Conservation (phyloP, 2,329 filamentous ascomycete genomes). For the Fusarium oxysporum region DNA sequence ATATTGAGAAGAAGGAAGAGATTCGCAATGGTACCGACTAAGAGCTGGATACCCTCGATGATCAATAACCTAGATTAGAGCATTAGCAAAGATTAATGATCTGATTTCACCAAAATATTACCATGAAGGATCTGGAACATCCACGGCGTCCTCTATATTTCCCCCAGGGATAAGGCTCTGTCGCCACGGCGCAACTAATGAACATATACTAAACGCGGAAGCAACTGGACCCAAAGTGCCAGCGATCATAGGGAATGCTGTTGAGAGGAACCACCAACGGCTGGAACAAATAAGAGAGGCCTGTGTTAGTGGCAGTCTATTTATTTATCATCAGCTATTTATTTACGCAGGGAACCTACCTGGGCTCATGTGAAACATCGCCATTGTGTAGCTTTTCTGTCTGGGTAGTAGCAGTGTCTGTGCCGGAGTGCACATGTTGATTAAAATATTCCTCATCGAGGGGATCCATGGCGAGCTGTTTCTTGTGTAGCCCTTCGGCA, state of each 20-base stretch:
- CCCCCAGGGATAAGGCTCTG: neutral
- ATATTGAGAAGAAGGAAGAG: neutral
- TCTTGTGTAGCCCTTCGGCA: neutral
- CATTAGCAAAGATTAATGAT: neutral
- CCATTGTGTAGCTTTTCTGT: neutral
- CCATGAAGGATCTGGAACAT: neutral
- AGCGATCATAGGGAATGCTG: conserved; percentile 1
- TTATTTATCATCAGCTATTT: neutral
- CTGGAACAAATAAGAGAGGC: neutral
- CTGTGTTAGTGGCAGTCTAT: neutral
- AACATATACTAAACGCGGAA: conserved; percentile 2
- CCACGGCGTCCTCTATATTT: neutral
- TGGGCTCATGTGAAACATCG: neutral
- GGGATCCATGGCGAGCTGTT: neutral
- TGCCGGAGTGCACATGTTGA: neutral
- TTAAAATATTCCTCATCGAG: neutral
- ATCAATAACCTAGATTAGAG: neutral
- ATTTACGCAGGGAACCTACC: neutral
- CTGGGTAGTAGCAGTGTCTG: neutral
- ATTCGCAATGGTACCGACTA: neutral
- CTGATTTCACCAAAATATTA: neutral
- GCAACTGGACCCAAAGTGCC: conserved; percentile 3
- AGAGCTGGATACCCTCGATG: neutral
- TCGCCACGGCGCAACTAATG: neutral
- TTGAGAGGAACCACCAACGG: neutral